Percentiles rank a stretch among this genome's conserved stretches.
These are phyloP conservation scores for Scedosporium boydii DNA, from an alignment of 2,329 filamentous ascomycete species.

Conservation along the genomic window DNA sequence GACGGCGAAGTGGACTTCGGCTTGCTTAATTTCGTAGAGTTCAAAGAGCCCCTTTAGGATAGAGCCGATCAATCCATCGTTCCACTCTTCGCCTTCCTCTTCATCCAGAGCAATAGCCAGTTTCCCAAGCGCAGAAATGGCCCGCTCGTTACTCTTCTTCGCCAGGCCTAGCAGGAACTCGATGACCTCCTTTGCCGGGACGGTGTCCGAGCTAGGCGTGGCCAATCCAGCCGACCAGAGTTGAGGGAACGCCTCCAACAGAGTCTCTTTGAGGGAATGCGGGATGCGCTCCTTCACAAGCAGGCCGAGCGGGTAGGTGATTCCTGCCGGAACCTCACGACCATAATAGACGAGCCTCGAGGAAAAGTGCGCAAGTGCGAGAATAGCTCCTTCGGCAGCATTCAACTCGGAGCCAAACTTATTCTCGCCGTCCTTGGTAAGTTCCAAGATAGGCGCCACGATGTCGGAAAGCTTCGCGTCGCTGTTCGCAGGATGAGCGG, in stretches of 20 bases:
- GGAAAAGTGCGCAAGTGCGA: slow-evolving; percentile 33
- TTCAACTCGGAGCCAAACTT: slow-evolving; percentile 32
- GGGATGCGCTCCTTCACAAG: slow-evolving; percentile 20
- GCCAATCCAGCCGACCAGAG: slow-evolving; percentile 36
- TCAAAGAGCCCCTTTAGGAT: slow-evolving; percentile 62
- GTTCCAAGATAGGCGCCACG: slow-evolving; percentile 23
- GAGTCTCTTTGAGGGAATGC: slow-evolving; percentile 30
- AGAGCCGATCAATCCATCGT: slow-evolving; percentile 32
- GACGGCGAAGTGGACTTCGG: slow-evolving; percentile 82
- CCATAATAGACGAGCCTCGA: slow-evolving; percentile 37
- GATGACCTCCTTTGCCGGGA: slow-evolving; percentile 33
- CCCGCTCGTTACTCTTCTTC: slow-evolving; percentile 72
- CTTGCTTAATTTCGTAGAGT: slow-evolving; percentile 74
- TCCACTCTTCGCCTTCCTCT: slow-evolving; percentile 21
- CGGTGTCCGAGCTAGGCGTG: slow-evolving; percentile 16
- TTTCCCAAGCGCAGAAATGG: slow-evolving; percentile 72
- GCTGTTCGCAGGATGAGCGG: slow-evolving; percentile 49
- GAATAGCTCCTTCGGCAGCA: slow-evolving; percentile 34
- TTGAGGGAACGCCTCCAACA: slow-evolving; percentile 35
- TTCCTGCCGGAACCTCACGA: slow-evolving; percentile 16
- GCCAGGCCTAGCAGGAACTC: slow-evolving; percentile 57
- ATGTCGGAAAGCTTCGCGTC: slow-evolving; percentile 18
- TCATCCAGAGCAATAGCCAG: slow-evolving; percentile 55
- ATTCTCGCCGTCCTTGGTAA: slow-evolving; percentile 35
- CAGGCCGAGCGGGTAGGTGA: slow-evolving; percentile 20